phyloP scores from a whole-genome alignment of 2,329 filamentous ascomycete species.

The Xenosphaeropsis pyriputrescens region DNA sequence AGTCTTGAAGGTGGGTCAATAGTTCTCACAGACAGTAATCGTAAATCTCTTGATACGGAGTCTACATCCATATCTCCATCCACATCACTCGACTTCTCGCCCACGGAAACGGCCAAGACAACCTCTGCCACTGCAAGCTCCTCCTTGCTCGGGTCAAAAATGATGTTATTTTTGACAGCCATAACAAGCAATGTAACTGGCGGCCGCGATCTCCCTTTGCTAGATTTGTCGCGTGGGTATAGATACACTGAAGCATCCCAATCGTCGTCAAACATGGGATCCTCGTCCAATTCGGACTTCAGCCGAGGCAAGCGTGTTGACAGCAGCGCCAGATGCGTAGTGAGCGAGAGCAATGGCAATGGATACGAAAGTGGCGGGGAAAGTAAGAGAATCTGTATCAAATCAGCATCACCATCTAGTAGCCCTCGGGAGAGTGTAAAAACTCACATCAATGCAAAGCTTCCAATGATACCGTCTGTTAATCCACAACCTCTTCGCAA shows the following conservation, averaged over 20 bases:
- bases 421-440: not conserved
- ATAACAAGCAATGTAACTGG: constrained; percentile 86
- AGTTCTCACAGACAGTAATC: constrained; percentile 53
- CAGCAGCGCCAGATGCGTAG: constrained; percentile 84
- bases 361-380: constrained; percentile 90
- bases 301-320: constrained; percentile 72
- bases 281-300: constrained; percentile 83
- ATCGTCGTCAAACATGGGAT: constrained; percentile 95
- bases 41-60: constrained; percentile 26
- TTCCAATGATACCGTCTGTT: constrained; percentile 93
- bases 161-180: constrained; percentile 71
- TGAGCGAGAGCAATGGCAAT: constrained; percentile 80
- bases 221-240: constrained; percentile 30
- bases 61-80: constrained; percentile 24
- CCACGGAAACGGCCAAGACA: constrained; percentile 73
- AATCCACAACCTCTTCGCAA: constrained; percentile 65
- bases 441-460: constrained; percentile 76
- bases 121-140: constrained; percentile 88
- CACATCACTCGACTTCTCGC: constrained; percentile 22
- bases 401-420: constrained; percentile 2
- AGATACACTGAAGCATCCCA: constrained; percentile 75
- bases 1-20: constrained; percentile 62
- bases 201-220: constrained; percentile 35
- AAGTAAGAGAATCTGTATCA: constrained; percentile 68
- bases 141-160: constrained; percentile 85